Evolutionary conservation across 371 early-diverging fungal genomes (phyloP), one percentile per base, ranked within the genome.

Genomic region (Apophysomyces variabilis): DNA sequence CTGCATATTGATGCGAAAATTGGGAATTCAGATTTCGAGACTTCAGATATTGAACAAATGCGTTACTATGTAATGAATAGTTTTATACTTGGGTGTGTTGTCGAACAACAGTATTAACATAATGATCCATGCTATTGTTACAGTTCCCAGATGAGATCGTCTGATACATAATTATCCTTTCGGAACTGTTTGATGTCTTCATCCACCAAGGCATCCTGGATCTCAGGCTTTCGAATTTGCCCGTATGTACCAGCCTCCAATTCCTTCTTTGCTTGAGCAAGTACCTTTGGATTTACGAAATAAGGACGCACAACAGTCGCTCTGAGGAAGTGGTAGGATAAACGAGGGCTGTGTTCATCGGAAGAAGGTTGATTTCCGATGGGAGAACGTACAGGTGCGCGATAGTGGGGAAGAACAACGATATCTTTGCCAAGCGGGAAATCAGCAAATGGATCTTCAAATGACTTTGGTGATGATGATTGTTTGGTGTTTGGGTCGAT

Each of bases 141-240:
- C 5, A 50, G 7, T 21, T 21, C 54, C 54, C 54, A 50, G 54
- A 50, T 8, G 21, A 50, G 21, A 18, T 50, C 54, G 21, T 50
- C 54, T 4, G 54, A 26, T 50, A 50, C 54, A 50, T 50, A 21
- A 21, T 50, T 50, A 7, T 50, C 54, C 54, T 50, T 50, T 21
- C 54, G 54, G 54, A 50, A 50, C 21, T 21, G 54, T 50, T 50
- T 50, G 21, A 50, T 26, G 21, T 50, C 54, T 1, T 50, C 54
- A 50, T 50, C 54, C 54, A 50, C 54, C 54, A 50, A 21, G 16
- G 54, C 54, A 50, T 50, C 54, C 11, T 50, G 54, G 54, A 50
- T 50, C 21, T 50, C 54, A 21, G 54, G 54, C 6, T 50, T 50
- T 4, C 54, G 54, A 21, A 50, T 26, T 26, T 50, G 54, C 9